Base-by-base conservation (phyloP, 495 filamentous ascomycete genomes). In the Xylaria telfairii region DNA sequence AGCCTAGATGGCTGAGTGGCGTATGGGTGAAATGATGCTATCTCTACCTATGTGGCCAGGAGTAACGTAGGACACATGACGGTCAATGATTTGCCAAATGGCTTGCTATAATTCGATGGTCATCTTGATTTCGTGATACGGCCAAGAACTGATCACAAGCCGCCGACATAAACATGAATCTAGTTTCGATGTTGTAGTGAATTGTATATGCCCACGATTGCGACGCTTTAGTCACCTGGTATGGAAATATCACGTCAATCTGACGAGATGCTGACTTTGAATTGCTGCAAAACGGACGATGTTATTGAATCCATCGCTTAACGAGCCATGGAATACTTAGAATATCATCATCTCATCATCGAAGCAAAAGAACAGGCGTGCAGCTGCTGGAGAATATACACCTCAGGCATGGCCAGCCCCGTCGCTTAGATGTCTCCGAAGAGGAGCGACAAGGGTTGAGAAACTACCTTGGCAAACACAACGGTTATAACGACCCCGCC, bases 11-110 rank as follows among this genome's bases (percentile, higher is more conserved):
- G 59, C 59, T 41, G 37, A 24, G 59, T 42, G 34, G 37, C 37
- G 37, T 42, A 28, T 17, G 0, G 10, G 9, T 9, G 37, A 62
- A 24, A 62, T 24, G 13, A 28, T 62, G 21, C 12, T 42, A 7
- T 26, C 59, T 62, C 12, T 28, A 9, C n/a, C n/a, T n/a, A n/a
- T 7, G n/a, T 61, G 34, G 37, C 34, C 10, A 28, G n/a, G 12
- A 62, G 37, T 42, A 62, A 62, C 59, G 59, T 62, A 32, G 21
- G 21, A 41, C 37, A 59, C 56, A 62, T 42, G 37, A 32, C 37
- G 2, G 21, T 42, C 9, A 3, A 42, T 28, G 37, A 28, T 42
- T 42, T 42, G 34, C 59, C 12, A 7, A 39, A 21, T 59, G 30
- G 2, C 30, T 13, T 59, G 37, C 34, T 26, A 42, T 21, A 28